Evolutionary conservation across 164 flowering plant genomes (phyloP), one percentile per base, ranked within the genome.

Genomic region (Sextonia rubra): DNA sequence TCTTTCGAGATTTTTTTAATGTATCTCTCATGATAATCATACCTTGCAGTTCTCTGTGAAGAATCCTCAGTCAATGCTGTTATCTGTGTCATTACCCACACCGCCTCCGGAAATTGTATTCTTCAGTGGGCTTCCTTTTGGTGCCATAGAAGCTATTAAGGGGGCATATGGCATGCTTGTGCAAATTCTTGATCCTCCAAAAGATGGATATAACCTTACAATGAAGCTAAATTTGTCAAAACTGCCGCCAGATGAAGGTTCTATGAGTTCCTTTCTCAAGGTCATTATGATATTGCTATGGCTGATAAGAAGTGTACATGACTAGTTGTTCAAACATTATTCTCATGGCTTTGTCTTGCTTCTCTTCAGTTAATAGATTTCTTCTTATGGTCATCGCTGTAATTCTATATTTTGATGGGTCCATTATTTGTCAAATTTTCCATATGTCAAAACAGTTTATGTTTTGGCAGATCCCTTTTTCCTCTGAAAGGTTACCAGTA

Each of bases 161-260:
- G 82, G 91, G 47, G 86, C 97, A 65, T 95, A 90, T 78, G 90
- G 93, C 66, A 79, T 29, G 3, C 76, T 83, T 71, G 93, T 87
- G 66, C 98, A 95, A 71, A 90, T 95, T 83, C 97, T 91, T 76
- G 99, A 95, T 83, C 99, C 99, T 66, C 99, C 98, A 44, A 88
- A 83, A 73, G 99, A 95, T 81, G 99, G 98, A 65, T 95, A 85
- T 81, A 91, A 90, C 80, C 93, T 95, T 73, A 95, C 99, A 2
- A 67, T 95, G 89, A 95, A 89, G 75, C 78, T 93, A 56, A 89
- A 93, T 83, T 80, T 95, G 68, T 78, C 92, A 60, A 93, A 96
- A 75, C 90, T 96, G 76, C 97, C 98, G 30, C 80, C 85, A 71
- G 85, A 91, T 85, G 97, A 95, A 89, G 98, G 97, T 93, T 80